Evolutionary conservation across 2,329 filamentous ascomycete genomes (phyloP), one percentile per base, ranked within the genome.

Genomic region (Aspergillus sp.): DNA sequence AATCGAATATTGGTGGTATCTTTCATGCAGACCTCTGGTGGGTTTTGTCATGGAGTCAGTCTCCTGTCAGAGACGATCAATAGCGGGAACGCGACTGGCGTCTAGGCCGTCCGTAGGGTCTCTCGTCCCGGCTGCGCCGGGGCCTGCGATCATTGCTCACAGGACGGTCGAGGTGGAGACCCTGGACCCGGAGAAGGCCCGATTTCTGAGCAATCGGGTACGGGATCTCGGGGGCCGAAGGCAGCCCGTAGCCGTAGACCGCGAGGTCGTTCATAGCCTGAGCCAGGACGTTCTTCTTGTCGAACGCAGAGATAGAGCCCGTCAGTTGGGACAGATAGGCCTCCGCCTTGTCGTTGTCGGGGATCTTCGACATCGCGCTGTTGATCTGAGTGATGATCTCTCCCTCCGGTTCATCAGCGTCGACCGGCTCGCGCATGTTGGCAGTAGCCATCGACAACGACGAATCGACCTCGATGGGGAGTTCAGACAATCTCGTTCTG

Each of bases 181-280:
- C 68, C 17, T 53, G 45, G 9, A 67, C 45, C 10, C 58, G 43
- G 2, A 32, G 30, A 11, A 72, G 59, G 10, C 70, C 68, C 19
- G 73, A 52, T 56, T 65, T 71, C 6, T 50, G 30, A 8, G 62
- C 64, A 20, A 68, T 42, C 5, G 30, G 45, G 3, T 49, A 46
- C 17, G 48, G 50, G 13, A 75, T 49, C 1, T 45, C 22, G 5
- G 78, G 79, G 13, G 75, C 71, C 20, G 64, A 57, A 4, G 68
- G 54, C 63, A 80, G 69, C 5, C 76, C 74, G 72, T 51, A 52
- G 10, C 78, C 77, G 54, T 76, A 71, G 40, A 72, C 66, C 7
- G 75, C 71, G 16, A 76, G 63, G 45, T 72, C 62, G 56, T 79
- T 79, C 24, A 79, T 67, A 9, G 68, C 66, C 13, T 73, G 64